Evolutionary conservation across 2,329 filamentous ascomycete species (phyloP).

Genomic region (Lecanicillium sp.): DNA sequence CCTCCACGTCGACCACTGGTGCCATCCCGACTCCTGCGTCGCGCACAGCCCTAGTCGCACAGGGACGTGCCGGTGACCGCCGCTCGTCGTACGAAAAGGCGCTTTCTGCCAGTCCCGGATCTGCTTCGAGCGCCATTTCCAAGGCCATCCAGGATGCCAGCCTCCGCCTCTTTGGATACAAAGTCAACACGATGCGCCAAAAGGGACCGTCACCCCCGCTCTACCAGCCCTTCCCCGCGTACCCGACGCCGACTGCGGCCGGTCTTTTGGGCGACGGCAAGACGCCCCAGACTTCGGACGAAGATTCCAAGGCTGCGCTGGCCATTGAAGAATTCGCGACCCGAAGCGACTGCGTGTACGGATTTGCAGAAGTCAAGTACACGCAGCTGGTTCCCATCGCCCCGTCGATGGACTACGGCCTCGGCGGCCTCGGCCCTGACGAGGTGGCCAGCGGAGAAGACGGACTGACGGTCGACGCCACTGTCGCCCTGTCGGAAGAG

Average conservation of each 20-base stretch:
- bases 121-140: slow-evolving; percentile 83
- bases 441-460: slow-evolving; percentile 55
- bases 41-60: slow-evolving; percentile 67
- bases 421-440: slow-evolving; percentile 56
- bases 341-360: slow-evolving; percentile 91
- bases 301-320: slow-evolving; percentile 72
- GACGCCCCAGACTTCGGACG: slow-evolving; percentile 55
- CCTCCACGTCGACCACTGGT: slow-evolving; percentile 61
- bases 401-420: slow-evolving; percentile 67
- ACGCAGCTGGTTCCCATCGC: slow-evolving; percentile 89
- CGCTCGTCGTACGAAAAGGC: slow-evolving; percentile 72
- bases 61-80: slow-evolving; percentile 63
- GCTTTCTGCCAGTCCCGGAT: slow-evolving; percentile 62
- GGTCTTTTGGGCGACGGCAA: slow-evolving; percentile 63
- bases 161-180: slow-evolving; percentile 64
- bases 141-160: slow-evolving; percentile 95
- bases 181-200: slow-evolving; percentile 57
- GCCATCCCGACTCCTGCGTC: slow-evolving; percentile 62
- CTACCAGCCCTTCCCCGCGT: slow-evolving; percentile 78
- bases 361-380: slow-evolving; percentile 97
- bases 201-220: slow-evolving; percentile 68
- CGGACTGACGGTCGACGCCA: slow-evolving; percentile 76
- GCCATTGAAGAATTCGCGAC: slow-evolving; percentile 88
- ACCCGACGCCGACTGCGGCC: slow-evolving; percentile 59
- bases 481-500: slow-evolving; percentile 85